Percentiles rank a stretch among this genome's conserved stretches.
These are phyloP conservation scores for Globisporangium middletonii DNA, from an alignment of 352 stramenopile species.

Conservation along the genomic window DNA sequence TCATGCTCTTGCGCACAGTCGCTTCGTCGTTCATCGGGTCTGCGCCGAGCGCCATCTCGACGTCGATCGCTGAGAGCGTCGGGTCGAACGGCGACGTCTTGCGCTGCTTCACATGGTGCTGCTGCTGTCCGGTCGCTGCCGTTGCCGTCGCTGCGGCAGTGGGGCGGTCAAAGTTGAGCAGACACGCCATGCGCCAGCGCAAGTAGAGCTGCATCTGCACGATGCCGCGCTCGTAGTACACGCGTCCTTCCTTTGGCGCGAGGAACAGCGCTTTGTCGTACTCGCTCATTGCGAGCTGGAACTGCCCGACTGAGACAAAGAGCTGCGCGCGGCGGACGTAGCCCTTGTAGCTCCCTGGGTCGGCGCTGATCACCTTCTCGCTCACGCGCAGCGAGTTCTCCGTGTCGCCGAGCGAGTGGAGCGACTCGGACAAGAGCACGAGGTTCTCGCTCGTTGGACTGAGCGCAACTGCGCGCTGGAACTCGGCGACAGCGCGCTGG, in stretches of 20 bases:
- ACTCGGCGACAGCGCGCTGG: slow-evolving; percentile 51
- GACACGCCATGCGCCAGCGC: slow-evolving; percentile 47
- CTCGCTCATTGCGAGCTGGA: slow-evolving; percentile 41
- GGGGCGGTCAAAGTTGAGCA: slow-evolving; percentile 30
- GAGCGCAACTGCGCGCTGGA: slow-evolving; percentile 49
- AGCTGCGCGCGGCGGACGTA: slow-evolving; percentile 67
- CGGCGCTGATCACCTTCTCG: slow-evolving; percentile 56
- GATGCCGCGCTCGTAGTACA: slow-evolving; percentile 72
- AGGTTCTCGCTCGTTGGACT: slow-evolving; percentile 70
- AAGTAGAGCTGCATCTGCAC: slow-evolving; percentile 70
- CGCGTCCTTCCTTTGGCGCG: slow-evolving; percentile 45
- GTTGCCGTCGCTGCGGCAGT: background rate
- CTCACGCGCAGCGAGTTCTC: slow-evolving; percentile 72
- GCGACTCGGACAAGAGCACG: slow-evolving; percentile 68
- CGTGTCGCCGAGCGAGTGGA: slow-evolving; percentile 76
- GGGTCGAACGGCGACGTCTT: slow-evolving; percentile 38
- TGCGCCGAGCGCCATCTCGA: slow-evolving; percentile 35
- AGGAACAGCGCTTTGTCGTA: slow-evolving; percentile 61
- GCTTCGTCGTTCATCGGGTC: slow-evolving; percentile 46
- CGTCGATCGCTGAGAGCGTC: slow-evolving; percentile 27
- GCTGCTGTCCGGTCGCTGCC: background rate
- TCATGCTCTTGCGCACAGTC: slow-evolving; percentile 45
- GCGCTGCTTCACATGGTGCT: slow-evolving; percentile 4
- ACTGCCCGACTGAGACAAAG: slow-evolving; percentile 40
- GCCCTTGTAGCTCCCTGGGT: slow-evolving; percentile 52